These are phyloP conservation scores for Lachancea quebecensis DNA, from an alignment of 805 yeast genomes.

Conservation along the genomic window DNA sequence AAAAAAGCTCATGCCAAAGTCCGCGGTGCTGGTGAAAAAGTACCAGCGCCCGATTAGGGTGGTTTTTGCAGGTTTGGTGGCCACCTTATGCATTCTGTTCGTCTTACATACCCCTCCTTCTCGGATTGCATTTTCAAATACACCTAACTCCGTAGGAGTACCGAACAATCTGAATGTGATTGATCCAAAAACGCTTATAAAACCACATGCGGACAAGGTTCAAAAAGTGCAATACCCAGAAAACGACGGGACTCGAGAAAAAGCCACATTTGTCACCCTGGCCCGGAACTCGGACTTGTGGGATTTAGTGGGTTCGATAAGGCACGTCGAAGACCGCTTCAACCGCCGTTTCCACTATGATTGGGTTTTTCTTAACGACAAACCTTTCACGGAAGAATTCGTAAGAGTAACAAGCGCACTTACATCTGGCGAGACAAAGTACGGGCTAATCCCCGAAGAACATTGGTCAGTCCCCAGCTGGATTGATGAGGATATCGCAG, in stretches of 20 bases:
- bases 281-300: slow-evolving; percentile 63
- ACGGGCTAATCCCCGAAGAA: slow-evolving; percentile 52
- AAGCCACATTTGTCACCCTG: slow-evolving; percentile 62
- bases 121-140: neutral
- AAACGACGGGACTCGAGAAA: slow-evolving; percentile 36
- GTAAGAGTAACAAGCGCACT: slow-evolving; percentile 39
- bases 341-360: slow-evolving; percentile 59
- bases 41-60: slow-evolving; percentile 23
- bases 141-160: neutral
- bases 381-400: slow-evolving; percentile 53
- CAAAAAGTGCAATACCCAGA: slow-evolving; percentile 27
- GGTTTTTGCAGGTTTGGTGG: slow-evolving; percentile 14
- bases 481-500: slow-evolving; percentile 50
- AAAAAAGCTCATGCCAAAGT: slow-evolving; percentile 29
- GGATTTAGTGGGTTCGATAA: slow-evolving; percentile 50
- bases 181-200: slow-evolving; percentile 4
- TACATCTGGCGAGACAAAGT: slow-evolving; percentile 56
- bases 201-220: slow-evolving; percentile 28
- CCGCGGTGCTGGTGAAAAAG: slow-evolving; percentile 25
- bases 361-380: slow-evolving; percentile 75
- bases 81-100: slow-evolving; percentile 15
- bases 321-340: slow-evolving; percentile 59
- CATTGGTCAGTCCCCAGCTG: slow-evolving; percentile 69
- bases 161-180: neutral
- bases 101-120: slow-evolving; percentile 5